Conservation (phyloP, 2,329 filamentous ascomycete genomes). For the Didymella pomorum region DNA sequence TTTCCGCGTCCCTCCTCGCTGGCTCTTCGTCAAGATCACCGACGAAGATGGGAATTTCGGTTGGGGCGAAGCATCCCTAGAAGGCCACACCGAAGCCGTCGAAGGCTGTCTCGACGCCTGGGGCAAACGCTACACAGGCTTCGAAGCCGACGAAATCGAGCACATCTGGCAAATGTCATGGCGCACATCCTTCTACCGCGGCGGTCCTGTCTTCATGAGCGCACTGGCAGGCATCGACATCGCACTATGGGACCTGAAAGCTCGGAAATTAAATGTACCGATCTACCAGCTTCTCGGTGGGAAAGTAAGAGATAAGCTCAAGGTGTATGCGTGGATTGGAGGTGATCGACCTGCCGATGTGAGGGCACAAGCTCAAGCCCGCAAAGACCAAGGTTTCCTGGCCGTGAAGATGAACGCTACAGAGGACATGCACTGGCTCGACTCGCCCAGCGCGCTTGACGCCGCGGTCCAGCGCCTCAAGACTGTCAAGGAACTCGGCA, state of each 20-base stretch:
- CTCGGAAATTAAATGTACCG: constrained; percentile 69
- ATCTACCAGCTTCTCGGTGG: constrained; percentile 78
- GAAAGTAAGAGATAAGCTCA: constrained; percentile 73
- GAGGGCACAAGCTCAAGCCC: constrained; percentile 65
- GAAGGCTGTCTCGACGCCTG: constrained; percentile 77
- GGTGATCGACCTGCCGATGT: constrained; percentile 75
- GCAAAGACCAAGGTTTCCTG: constrained; percentile 69
- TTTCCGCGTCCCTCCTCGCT: constrained; percentile 76
- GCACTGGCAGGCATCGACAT: constrained; percentile 81
- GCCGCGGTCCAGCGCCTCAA: constrained; percentile 72
- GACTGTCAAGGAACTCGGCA: constrained; percentile 71
- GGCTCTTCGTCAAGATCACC: constrained; percentile 80
- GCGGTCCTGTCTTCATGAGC: constrained; percentile 82
- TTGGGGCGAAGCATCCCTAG: constrained; percentile 78
- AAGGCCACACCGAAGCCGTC: constrained; percentile 76
- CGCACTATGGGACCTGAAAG: constrained; percentile 80
- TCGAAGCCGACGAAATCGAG: constrained; percentile 80
- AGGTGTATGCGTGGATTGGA: constrained; percentile 81
- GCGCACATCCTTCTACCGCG: constrained; percentile 75
- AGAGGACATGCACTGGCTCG: constrained; percentile 77
- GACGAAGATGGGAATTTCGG: constrained; percentile 70
- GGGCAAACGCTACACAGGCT: constrained; percentile 67
- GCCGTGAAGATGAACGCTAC: constrained; percentile 83
- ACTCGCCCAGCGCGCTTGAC: constrained; percentile 71
- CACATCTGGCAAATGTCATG: constrained; percentile 80